Base-by-base conservation (phyloP, 352 stramenopile genomes). In the Phytophthora aleatoria region DNA sequence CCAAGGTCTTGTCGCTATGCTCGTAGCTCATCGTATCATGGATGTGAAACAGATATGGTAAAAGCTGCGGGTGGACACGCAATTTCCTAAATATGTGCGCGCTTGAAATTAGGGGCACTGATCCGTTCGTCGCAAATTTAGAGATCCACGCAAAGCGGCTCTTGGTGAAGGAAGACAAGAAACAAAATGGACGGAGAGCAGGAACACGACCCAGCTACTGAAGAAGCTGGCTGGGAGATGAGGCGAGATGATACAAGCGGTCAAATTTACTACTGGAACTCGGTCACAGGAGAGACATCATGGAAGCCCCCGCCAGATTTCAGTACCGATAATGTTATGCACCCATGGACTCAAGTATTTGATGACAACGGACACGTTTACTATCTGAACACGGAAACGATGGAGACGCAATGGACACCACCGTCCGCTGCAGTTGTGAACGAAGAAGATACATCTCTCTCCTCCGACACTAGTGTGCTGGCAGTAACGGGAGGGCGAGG, bases 361-460 rank as follows among this genome's bases (percentile, higher is more conserved):
- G 77, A 88, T 24, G 79, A 84, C 8, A 69, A 51, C 9, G 77
- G 73, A 5, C 61, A 61, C 7, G 44, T 72, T 44, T 90, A 90
- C 47, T 90, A 79, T 39, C 50, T 90, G 41, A 88, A 90, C 42
- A 49, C 78, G 5, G 52, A 65, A 50, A 90, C 79, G 0, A 69
- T 80, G 69, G 81, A 88, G 50, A 90, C 78, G 16, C 51, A 67
- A 10, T 90, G 81, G 81, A 78, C 73, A 0, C 64, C 68, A 20
- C 81, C 77, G 0, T 43, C 66, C 57, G 53, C 30, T 26, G 41
- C 50, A 30, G 28, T 4, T 15, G 58, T 55, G 15, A 11, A 33
- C 1, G 38, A 53, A 30, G 30, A 30, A 10, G 45, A 61, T 33
- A 20, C 3, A n/a, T 9, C 24, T 3, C 16, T 2, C 3, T n/a